Percentiles rank a stretch among this genome's conserved stretches.
These are phyloP conservation scores for Leishmania mexicana DNA, from an alignment of 208 protist species.

Conservation along the genomic window DNA sequence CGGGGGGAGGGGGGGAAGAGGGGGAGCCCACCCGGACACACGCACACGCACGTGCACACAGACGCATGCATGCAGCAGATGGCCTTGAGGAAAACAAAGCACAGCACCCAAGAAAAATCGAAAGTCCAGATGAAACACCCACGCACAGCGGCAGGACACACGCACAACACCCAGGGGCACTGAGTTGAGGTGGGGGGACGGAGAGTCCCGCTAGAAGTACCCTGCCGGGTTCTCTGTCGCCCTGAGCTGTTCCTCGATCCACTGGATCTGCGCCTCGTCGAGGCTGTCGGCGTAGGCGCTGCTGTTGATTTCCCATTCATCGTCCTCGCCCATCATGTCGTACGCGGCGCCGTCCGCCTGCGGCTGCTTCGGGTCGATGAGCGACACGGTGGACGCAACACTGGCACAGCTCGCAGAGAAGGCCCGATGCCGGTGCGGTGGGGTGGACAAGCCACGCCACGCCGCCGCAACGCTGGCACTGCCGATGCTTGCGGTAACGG, in stretches of 20 bases:
- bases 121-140: neutral
- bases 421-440: neutral
- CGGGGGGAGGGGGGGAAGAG: no score
- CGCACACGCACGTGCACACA: neutral
- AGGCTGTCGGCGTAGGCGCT: constrained; percentile 83
- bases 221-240: constrained; percentile 62
- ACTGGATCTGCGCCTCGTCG: constrained; percentile 74
- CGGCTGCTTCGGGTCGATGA: constrained; percentile 14
- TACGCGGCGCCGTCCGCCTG: constrained; percentile 12
- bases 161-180: neutral
- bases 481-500: constrained; percentile 4
- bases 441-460: neutral
- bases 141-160: neutral
- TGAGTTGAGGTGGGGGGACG: neutral
- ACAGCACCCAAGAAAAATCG: no score
- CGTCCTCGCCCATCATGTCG: constrained; percentile 17
- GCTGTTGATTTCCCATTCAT: constrained; percentile 78
- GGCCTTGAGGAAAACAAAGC: neutral
- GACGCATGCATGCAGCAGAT: neutral
- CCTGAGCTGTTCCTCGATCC: constrained; percentile 78
- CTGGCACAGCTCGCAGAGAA: constrained; percentile 27
- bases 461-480: neutral
- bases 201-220: constrained; percentile 33
- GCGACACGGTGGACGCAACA: constrained; percentile 35
- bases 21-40: neutral